Base-by-base conservation (phyloP, 1,284 basidiomycete species). In the Trichosporon ovoides region DNA sequence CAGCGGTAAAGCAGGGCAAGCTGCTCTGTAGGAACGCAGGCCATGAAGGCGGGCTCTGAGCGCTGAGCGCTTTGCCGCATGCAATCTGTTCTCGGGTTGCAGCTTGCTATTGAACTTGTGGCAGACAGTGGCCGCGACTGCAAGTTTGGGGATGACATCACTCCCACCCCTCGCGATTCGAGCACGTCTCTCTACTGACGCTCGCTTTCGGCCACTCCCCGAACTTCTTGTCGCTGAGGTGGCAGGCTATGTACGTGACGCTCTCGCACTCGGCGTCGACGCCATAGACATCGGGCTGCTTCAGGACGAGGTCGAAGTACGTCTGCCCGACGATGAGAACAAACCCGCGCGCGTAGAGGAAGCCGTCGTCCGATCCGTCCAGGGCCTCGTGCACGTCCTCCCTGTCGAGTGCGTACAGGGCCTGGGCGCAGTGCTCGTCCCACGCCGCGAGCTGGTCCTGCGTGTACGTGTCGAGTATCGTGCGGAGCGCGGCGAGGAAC, bases 301-400 rank as follows among this genome's bases (percentile, higher is more conserved):
- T n/a, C 34, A 49, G 50, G 7, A 62, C 57, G 1, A 33, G 19
- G 19, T 56, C 55, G 24, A 37, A 62, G 52, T 62, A 59, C 40
- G 2, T 16, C 7, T 18, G 20, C 13, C 60, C 60, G 12, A 19
- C 34, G 13, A 35, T 40, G 5, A 62, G 57, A 24, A 62, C 48
- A 10, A 53, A 62, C 3, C 57, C 60, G 20, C 60, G 54, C 2
- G 48, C 34, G 22, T 59, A 59, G 7, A 62, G 52, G 43, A 59
- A 52, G 31, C 55, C 37, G 34, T 67, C 55, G 48, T 63, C 57
- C 20, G 31, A 46, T 13, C 51, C 33, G 34, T 58, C 33, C 28
- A 49, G 28, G 11, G 43, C 46, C 5, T 28, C 28, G 54, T 64
- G 52, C 28, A 57, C 53, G 48, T 56, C 57, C 20, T 50, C 36